Conservation (phyloP, 768 basidiomycete species). For the Lactifluus echinatus region DNA sequence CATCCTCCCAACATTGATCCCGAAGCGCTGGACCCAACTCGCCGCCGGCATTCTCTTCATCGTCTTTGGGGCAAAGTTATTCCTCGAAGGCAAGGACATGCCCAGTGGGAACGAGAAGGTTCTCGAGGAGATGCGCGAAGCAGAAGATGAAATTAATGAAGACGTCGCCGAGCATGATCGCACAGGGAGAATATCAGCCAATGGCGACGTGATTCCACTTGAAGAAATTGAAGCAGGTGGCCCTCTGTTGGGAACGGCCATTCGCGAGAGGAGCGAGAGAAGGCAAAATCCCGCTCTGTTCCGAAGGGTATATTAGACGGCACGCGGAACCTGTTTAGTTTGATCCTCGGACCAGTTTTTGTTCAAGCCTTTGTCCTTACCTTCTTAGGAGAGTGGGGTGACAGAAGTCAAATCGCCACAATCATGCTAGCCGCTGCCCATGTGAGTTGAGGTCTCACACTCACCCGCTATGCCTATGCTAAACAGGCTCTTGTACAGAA, state of each 20-base stretch:
- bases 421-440: slow-evolving; percentile 94
- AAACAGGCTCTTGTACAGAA: slow-evolving; percentile 48
- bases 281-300: slow-evolving; percentile 18
- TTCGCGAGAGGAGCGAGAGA: slow-evolving; percentile 15
- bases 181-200: slow-evolving; percentile 27
- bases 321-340: slow-evolving; percentile 69
- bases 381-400: slow-evolving; percentile 99
- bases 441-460: slow-evolving; percentile 39
- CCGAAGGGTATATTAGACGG: slow-evolving; percentile 43
- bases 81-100: slow-evolving; percentile 80
- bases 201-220: slow-evolving; percentile 48
- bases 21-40: slow-evolving; percentile 42
- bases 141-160: slow-evolving; percentile 89
- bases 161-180: slow-evolving; percentile 52
- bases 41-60: slow-evolving; percentile 78
- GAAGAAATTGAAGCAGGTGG: slow-evolving; percentile 71
- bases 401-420: slow-evolving; percentile 94
- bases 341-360: slow-evolving; percentile 86
- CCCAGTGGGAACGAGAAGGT: slow-evolving; percentile 70
- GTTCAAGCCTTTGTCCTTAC: slow-evolving; percentile 93
- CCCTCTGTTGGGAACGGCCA: slow-evolving; percentile 19
- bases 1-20: slow-evolving; percentile 77
- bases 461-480: slow-evolving; percentile 1
- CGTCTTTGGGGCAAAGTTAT: slow-evolving; percentile 85
- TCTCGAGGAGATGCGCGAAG: slow-evolving; percentile 90